These are phyloP conservation scores for Rhodotorula sphaerocarpa DNA, from an alignment of 768 basidiomycete species.

Conservation along the genomic window DNA sequence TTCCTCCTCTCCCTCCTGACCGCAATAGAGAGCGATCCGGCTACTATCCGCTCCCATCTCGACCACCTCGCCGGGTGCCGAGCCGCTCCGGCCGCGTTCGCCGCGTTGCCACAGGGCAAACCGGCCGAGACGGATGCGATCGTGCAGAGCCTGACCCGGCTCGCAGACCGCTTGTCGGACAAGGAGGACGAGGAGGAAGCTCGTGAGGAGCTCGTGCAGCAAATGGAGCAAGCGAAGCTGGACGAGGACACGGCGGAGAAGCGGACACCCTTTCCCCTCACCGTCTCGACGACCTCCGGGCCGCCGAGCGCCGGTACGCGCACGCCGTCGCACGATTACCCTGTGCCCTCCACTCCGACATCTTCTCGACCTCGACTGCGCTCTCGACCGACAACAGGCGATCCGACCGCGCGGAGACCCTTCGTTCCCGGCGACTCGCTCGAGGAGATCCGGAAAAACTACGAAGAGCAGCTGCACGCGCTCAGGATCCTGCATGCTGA, in stretches of 20 bases:
- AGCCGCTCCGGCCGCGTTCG: slow-evolving; percentile 27
- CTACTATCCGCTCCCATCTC: slow-evolving; percentile 37
- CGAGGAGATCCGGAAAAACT: slow-evolving; percentile 24
- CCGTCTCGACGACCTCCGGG: no score
- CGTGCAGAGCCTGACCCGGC: slow-evolving; percentile 24
- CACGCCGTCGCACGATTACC: no score
- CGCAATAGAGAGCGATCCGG: slow-evolving; percentile 40
- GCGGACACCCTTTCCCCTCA: no score
- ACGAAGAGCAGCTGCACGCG: slow-evolving; percentile 28
- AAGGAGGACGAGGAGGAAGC: slow-evolving; percentile 1
- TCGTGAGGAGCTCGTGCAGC: not conserved
- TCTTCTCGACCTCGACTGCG: not conserved
- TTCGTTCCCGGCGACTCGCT: slow-evolving; percentile 15
- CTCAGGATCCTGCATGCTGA: slow-evolving; percentile 31
- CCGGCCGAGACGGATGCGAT: slow-evolving; percentile 37
- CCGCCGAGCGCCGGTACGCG: not conserved
- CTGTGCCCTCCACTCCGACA: not conserved
- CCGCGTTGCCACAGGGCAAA: slow-evolving; percentile 5
- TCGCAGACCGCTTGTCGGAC: slow-evolving; percentile 31
- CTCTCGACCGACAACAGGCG: not conserved
- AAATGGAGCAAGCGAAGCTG: no score
- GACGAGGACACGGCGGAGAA: no score
- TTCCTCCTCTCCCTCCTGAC: slow-evolving; percentile 35
- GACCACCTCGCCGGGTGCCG: slow-evolving; percentile 24
- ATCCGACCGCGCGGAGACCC: slow-evolving; percentile 2